Evolutionary conservation across 1,284 basidiomycete genomes (phyloP).

Genomic region (Pseudomicrostroma phylloplanum): DNA sequence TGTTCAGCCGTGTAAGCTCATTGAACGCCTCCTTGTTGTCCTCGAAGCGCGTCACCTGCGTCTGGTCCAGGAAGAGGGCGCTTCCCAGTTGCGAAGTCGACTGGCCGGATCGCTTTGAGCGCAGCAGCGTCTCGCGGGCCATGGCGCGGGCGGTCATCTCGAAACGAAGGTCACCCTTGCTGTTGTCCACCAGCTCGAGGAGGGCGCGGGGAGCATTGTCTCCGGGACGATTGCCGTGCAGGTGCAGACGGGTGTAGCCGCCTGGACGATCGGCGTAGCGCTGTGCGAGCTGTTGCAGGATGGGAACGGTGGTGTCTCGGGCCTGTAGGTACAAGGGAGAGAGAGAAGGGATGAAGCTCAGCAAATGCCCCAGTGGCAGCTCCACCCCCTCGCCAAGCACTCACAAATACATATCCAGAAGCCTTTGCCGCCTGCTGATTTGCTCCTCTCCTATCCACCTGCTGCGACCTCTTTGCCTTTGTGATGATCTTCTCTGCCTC

Average conservation of each 20-base stretch:
- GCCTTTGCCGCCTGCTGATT: constrained; percentile 13
- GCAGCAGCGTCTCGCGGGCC: constrained; percentile 34
- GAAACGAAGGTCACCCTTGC: constrained; percentile 66
- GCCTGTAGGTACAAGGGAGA: constrained; percentile 7
- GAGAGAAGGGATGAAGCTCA: neutral
- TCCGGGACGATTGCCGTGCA: constrained; percentile 76
- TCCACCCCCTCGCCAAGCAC: neutral
- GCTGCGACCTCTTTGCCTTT: constrained; percentile 28
- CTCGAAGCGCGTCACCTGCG: constrained; percentile 29
- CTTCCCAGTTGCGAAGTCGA: neutral
- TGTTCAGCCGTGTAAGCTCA: constrained; percentile 35
- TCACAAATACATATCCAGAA: constrained; percentile 32
- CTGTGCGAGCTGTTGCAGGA: constrained; percentile 71
- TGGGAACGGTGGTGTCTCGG: constrained; percentile 59
- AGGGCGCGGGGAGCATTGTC: constrained; percentile 92
- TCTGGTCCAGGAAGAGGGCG: constrained; percentile 8
- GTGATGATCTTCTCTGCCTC: constrained; percentile 79
- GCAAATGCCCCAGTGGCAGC: neutral
- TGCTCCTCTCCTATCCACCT: constrained; percentile 1
- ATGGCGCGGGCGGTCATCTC: constrained; percentile 46
- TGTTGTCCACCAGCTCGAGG: constrained; percentile 88
- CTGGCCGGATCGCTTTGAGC: constrained; percentile 12
- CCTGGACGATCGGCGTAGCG: constrained; percentile 79
- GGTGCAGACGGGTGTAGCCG: constrained; percentile 91
- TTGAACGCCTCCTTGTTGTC: constrained; percentile 30